Conservation (phyloP, 208 protist genomes). For the Balamuthia mandrillaris region DNA sequence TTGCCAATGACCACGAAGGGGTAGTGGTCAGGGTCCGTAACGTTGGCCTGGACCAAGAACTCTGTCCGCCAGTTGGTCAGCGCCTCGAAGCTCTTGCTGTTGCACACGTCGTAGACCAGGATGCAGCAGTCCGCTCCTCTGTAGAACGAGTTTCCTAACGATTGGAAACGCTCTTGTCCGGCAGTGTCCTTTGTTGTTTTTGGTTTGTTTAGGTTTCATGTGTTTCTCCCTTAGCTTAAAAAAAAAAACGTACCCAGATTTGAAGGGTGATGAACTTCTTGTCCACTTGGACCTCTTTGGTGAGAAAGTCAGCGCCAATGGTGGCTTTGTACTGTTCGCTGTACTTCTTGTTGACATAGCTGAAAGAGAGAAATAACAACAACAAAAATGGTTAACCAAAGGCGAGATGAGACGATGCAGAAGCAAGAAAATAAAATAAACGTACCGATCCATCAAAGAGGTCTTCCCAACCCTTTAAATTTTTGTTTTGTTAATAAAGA, state of each 20-base stretch:
- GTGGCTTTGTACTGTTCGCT: slow-evolving; percentile 92
- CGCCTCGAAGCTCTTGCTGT: background rate
- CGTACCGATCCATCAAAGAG: background rate
- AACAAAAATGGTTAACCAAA: background rate
- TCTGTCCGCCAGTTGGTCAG: background rate
- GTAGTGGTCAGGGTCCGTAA: no score
- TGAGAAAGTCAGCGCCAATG: slow-evolving; percentile 66
- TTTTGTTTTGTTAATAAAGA: background rate
- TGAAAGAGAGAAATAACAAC: background rate
- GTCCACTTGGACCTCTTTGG: background rate
- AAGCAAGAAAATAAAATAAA: background rate
- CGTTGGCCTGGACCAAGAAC: background rate
- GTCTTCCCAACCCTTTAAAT: slow-evolving; percentile 17
- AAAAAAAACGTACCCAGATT: background rate
- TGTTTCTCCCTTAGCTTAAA: background rate
- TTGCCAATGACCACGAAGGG: background rate
- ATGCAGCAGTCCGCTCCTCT: background rate
- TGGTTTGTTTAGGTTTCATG: no score
- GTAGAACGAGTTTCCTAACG: background rate
- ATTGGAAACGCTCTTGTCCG: background rate
- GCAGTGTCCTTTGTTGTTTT: no score
- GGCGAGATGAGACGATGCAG: background rate
- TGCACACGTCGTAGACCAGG: slow-evolving; percentile 12
- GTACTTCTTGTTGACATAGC: background rate
- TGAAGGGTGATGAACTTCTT: background rate